A percentile compares a stretch with the other conserved stretches of the same genome.
phyloP scores from a whole-genome alignment of 306 rosid genomes.

The Prunus fruticosa region DNA sequence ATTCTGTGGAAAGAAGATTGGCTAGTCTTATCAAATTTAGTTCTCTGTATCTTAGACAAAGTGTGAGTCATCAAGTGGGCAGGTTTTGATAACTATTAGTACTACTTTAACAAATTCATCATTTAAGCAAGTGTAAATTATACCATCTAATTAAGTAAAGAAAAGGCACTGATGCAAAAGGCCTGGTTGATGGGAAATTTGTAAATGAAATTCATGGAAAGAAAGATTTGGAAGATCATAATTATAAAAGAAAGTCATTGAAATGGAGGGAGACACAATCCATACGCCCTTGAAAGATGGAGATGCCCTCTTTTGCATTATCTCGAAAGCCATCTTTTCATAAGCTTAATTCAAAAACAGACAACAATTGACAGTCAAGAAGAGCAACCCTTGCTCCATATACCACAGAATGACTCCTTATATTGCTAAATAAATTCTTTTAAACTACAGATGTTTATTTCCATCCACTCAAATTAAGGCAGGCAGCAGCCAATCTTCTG shows the following conservation, averaged over 20 bases:
- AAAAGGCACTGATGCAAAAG: slow-evolving; percentile 31
- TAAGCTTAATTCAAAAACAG: slow-evolving; percentile 34
- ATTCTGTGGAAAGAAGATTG: slow-evolving; percentile 22
- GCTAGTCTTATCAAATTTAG: slow-evolving; percentile 20
- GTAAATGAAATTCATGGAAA: slow-evolving; percentile 43
- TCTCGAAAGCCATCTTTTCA: slow-evolving; percentile 40
- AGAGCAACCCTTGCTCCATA: slow-evolving; percentile 27
- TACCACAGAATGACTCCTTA: slow-evolving; percentile 6
- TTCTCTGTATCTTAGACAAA: slow-evolving; percentile 1
- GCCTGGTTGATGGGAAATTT: slow-evolving; percentile 47
- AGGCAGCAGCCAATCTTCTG: not conserved
- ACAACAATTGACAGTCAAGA: slow-evolving; percentile 61
- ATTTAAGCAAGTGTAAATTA: slow-evolving; percentile 34
- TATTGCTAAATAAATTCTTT: slow-evolving; percentile 7
- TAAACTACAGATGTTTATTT: not conserved
- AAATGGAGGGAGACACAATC: slow-evolving; percentile 68
- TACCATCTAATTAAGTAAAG: slow-evolving; percentile 38
- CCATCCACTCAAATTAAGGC: not conserved
- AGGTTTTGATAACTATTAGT: slow-evolving; percentile 28
- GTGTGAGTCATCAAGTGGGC: slow-evolving; percentile 27
- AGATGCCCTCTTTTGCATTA: slow-evolving; percentile 44
- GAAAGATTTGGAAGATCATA: slow-evolving; percentile 45
- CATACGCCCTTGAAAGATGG: slow-evolving; percentile 59
- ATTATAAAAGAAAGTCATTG: slow-evolving; percentile 37
- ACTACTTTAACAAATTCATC: slow-evolving; percentile 29